These are phyloP conservation scores for Parachaetomium inaequale DNA, from an alignment of 495 filamentous ascomycete species.

Conservation along the genomic window DNA sequence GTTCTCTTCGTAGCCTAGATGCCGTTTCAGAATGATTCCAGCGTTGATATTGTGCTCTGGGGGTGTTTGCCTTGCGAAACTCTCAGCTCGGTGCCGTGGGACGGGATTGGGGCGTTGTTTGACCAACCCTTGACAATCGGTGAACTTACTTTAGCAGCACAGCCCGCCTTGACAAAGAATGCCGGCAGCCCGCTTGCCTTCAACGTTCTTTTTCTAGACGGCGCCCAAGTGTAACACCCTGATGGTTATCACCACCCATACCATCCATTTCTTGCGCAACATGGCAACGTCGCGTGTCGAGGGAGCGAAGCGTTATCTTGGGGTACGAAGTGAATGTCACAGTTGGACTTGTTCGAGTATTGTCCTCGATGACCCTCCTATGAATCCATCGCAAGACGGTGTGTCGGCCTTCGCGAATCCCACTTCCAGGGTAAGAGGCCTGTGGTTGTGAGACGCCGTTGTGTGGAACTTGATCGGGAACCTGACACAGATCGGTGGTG, in stretches of 20 bases:
- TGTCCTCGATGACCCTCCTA: neutral
- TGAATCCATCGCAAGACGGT: neutral
- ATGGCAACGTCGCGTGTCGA: neutral
- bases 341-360: constrained; percentile 3
- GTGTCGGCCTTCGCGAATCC: neutral
- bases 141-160: neutral
- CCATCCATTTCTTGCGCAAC: neutral
- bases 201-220: neutral
- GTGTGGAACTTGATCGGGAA: neutral
- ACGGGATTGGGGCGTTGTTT: neutral
- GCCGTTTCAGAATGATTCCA: neutral
- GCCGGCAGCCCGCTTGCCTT: neutral
- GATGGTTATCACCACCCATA: neutral
- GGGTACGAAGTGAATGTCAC: neutral
- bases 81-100: neutral
- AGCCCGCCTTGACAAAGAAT: neutral
- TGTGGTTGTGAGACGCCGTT: neutral
- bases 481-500: neutral
- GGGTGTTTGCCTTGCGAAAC: neutral
- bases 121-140: neutral
- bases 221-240: neutral
- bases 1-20: neutral
- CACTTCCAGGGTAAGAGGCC: neutral
- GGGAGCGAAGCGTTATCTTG: neutral
- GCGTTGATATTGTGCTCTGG: neutral